Evolutionary conservation across 2,329 filamentous ascomycete species (phyloP), one percentile per base, ranked within the genome.

Genomic region (Xylariaceae sp.): DNA sequence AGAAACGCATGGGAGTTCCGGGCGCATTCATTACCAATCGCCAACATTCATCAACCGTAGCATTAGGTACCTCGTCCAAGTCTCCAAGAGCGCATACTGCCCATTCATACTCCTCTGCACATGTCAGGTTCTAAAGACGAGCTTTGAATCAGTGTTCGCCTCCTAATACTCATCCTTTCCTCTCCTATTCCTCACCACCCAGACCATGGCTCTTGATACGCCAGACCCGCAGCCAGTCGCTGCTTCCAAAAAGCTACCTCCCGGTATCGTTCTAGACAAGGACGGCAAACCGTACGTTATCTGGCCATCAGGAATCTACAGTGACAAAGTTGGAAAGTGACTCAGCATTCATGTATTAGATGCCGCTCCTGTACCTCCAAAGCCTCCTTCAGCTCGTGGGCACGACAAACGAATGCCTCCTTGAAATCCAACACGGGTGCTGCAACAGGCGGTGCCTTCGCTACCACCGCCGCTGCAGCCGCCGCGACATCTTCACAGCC

Each of bases 231-330:
- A 62, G 45, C 47, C 49, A 49, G 54, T 45, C 47, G 49, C 48
- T 19, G 19, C 60, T 39, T 70, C 76, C 22, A 79, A 79, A 63
- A 80, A 76, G 62, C 70, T 87, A 30, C 81, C 86, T 14, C 88
- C 86, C 62, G 87, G 87, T 55, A 76, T 92, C 2, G 79, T 92
- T 35, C 71, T 92, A 33, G 89, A 85, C 41, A 86, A 86, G 55
- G 87, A 94, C 71, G 89, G 89, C 48, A 94, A 94, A 70, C 89
- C 89, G 89, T 92, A 71, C 75, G 86, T n/a, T 38, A 33, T 15
- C 38, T 7, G n/a, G n/a, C n/a, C n/a, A n/a, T n/a, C n/a, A n/a
- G n/a, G n/a, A n/a, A n/a, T n/a, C n/a, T n/a, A n/a, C n/a, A 71
- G 30, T 49, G 41, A 32, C 38, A 39, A 40, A 10, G 19, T 46